Conservation (phyloP, 306 rosid species). For the Lablab purpureus region DNA sequence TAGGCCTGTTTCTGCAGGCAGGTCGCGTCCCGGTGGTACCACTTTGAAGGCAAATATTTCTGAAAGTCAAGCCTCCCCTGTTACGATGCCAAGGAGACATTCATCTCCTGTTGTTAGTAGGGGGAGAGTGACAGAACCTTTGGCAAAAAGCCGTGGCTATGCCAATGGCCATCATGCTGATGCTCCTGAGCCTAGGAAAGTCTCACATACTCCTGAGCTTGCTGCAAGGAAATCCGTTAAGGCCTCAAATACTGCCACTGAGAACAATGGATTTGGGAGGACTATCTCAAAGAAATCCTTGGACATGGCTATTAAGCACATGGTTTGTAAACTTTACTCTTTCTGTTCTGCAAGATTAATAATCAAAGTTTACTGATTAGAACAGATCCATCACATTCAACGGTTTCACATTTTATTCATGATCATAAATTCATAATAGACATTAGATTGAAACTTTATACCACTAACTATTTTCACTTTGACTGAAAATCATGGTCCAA, state of each 20-base stretch:
- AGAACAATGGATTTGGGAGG: conserved; percentile 90
- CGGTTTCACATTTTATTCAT: conserved; percentile 35
- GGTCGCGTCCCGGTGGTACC: conserved; percentile 77
- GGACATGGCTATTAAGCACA: conserved; percentile 96
- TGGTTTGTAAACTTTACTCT: conserved; percentile 64
- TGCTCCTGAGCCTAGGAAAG: conserved; percentile 67
- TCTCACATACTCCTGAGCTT: conserved; percentile 64
- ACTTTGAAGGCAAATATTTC: conserved; percentile 62
- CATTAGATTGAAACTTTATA: conserved; percentile 1
- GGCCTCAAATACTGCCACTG: conserved; percentile 68
- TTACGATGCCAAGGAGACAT: conserved; percentile 67
- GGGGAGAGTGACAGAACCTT: conserved; percentile 79
- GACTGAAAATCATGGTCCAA: conserved; percentile 27
- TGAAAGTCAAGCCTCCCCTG: conserved; percentile 63
- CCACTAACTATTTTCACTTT: background rate
- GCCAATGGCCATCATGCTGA: conserved; percentile 70
- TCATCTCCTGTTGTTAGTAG: conserved; percentile 78
- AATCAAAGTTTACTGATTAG: conserved; percentile 17
- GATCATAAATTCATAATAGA: conserved; percentile 34
- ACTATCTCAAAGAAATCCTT: conserved; percentile 92
- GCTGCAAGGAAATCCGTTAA: conserved; percentile 74
- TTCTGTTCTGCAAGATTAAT: conserved; percentile 2
- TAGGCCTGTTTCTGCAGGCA: conserved; percentile 96
- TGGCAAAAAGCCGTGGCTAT: conserved; percentile 66
- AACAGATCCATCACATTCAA: background rate